Evolutionary conservation across 2,329 filamentous ascomycete genomes (phyloP).

Genomic region (Penicillium freii): DNA sequence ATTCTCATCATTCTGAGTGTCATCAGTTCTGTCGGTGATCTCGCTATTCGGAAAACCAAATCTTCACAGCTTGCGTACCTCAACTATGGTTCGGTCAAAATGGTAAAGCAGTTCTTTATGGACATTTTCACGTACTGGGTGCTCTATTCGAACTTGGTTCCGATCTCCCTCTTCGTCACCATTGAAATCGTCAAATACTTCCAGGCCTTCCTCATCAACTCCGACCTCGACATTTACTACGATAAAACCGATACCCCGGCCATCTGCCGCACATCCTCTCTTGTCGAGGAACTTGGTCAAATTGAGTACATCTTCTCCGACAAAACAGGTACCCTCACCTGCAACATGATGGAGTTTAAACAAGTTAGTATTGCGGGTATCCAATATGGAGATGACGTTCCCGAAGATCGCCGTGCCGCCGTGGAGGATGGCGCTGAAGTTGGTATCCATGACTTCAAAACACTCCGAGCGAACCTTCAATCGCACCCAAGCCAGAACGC

Average conservation of each 20-base stretch:
- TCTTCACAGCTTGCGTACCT: conserved; percentile 69
- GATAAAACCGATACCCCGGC: conserved; percentile 92
- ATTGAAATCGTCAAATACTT: conserved; percentile 98
- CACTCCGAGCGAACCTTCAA: conserved; percentile 67
- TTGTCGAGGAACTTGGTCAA: conserved; percentile 96
- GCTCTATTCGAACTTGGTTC: conserved; percentile 91
- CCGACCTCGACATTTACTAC: conserved; percentile 97
- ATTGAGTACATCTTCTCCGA: conserved; percentile 99
- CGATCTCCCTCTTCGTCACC: conserved; percentile 96
- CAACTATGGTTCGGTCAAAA: conserved; percentile 60
- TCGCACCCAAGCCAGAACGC: conserved; percentile 58
- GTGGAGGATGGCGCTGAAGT: conserved; percentile 73
- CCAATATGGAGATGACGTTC: conserved; percentile 87
- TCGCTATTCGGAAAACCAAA: conserved; percentile 70
- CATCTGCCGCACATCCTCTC: conserved; percentile 90
- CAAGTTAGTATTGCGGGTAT: conserved; percentile 91
- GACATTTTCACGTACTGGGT: conserved; percentile 99
- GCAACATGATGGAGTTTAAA: conserved; percentile 98
- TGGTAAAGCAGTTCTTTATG: conserved; percentile 80
- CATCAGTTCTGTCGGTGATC: conserved; percentile 85
- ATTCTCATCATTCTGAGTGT: conserved; percentile 83
- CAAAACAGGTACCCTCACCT: conserved; percentile 96
- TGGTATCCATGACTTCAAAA: conserved; percentile 81
- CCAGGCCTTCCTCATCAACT: conserved; percentile 96
- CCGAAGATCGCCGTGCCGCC: conserved; percentile 81